phyloP scores from a whole-genome alignment of 495 filamentous ascomycete genomes.

The Aspergillus coremiiformis region DNA sequence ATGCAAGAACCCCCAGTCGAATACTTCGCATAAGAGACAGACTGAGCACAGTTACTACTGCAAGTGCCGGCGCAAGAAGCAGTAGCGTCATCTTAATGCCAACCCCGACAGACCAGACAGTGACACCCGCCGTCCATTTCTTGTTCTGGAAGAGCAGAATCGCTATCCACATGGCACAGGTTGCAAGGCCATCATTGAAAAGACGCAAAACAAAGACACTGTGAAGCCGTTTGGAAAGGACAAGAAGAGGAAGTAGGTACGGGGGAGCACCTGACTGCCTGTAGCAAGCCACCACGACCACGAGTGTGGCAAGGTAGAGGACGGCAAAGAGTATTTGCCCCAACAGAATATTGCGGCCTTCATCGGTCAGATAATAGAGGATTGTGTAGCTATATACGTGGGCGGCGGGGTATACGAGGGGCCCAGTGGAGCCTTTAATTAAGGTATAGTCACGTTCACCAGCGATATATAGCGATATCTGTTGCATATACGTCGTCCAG shows the following conservation, averaged over 20 bases:
- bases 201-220: constrained; percentile 86
- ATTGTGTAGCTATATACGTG: constrained; percentile 86
- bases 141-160: constrained; percentile 69
- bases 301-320: constrained; percentile 69
- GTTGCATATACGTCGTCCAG: constrained; percentile 95
- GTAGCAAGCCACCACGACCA: constrained; percentile 76
- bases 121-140: constrained; percentile 61
- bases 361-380: constrained; percentile 69
- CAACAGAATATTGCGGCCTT: constrained; percentile 65
- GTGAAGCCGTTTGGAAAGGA: constrained; percentile 86
- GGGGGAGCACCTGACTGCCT: constrained; percentile 70
- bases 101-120: constrained; percentile 70
- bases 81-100: constrained; percentile 90
- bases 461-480: constrained; percentile 65
- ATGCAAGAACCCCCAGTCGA: constrained; percentile 60
- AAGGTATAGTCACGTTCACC: constrained; percentile 84
- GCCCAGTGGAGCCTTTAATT: constrained; percentile 84
- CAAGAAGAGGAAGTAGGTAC: constrained; percentile 79
- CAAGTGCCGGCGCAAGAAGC: constrained; percentile 72
- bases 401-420: constrained; percentile 86
- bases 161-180: constrained; percentile 70
- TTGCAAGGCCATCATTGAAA: constrained; percentile 91
- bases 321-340: constrained; percentile 75
- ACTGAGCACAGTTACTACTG: constrained; percentile 61
- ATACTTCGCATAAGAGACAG: constrained; percentile 55